Evolutionary conservation across 257 asterid species (phyloP).

Genomic region (Forsythia suspensa): DNA sequence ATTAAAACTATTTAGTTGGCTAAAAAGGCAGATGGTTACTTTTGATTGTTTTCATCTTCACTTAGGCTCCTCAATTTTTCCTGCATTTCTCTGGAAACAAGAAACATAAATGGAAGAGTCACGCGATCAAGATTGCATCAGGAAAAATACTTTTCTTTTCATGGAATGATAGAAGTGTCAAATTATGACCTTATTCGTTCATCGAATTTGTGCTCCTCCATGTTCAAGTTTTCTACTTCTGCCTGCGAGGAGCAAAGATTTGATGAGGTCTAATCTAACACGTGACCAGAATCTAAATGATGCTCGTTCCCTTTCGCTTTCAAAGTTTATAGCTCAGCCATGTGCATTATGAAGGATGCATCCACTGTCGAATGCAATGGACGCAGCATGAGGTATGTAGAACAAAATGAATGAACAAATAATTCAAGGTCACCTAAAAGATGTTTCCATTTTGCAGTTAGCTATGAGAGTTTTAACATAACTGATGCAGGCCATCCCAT

Average conservation of each 20-base stretch:
- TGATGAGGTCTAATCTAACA: constrained; percentile 2
- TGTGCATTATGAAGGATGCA: background rate
- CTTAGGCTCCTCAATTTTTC: constrained; percentile 57
- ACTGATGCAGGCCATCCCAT: background rate
- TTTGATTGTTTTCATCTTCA: constrained; percentile 68
- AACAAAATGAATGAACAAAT: constrained; percentile 3
- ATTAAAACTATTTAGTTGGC: constrained; percentile 5
- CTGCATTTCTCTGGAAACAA: constrained; percentile 63
- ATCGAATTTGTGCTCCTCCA: constrained; percentile 54
- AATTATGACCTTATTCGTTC: constrained; percentile 52
- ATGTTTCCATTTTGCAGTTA: background rate
- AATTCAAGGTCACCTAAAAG: constrained; percentile 2
- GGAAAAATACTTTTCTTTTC: background rate
- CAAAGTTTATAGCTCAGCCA: background rate
- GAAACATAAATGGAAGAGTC: constrained; percentile 23
- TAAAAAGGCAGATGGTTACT: constrained; percentile 28
- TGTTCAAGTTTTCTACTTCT: constrained; percentile 50
- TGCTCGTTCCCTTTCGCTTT: background rate
- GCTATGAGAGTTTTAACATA: background rate
- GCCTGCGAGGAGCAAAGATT: constrained; percentile 51
- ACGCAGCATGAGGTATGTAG: background rate
- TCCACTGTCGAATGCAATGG: background rate
- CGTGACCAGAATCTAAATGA: background rate
- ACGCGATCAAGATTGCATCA: constrained; percentile 3
- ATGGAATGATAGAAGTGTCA: constrained; percentile 4